These are phyloP conservation scores for Solanum piurae DNA, from an alignment of 257 asterid species.

Conservation along the genomic window DNA sequence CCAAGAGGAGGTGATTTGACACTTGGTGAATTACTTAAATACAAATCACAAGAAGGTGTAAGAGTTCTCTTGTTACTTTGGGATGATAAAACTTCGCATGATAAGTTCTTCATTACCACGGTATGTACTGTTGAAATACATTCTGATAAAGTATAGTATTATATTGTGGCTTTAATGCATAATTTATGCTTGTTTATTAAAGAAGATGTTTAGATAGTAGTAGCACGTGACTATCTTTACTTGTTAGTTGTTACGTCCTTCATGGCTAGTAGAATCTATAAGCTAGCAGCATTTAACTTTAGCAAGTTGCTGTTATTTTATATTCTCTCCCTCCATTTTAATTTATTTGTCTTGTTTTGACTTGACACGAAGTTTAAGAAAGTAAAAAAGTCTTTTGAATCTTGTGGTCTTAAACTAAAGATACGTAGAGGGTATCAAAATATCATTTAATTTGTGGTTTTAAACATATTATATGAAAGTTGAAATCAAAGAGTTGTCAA, in stretches of 20 bases:
- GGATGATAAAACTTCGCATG: conserved; percentile 94
- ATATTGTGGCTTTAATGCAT: neutral
- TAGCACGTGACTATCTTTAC: neutral
- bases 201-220: neutral
- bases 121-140: conserved; percentile 20
- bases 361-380: neutral
- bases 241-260: neutral
- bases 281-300: neutral
- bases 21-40: conserved; percentile 83
- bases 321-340: rapidly evolving
- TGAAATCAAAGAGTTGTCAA: neutral
- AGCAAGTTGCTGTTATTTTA: neutral
- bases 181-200: neutral
- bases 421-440: neutral
- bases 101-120: conserved; percentile 51
- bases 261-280: neutral
- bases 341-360: neutral
- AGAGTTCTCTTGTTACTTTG: conserved; percentile 74
- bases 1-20: conserved; percentile 84
- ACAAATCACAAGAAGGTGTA: conserved; percentile 89
- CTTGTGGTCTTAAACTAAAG: too few relatives aligned
- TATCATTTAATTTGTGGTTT: neutral
- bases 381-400: neutral
- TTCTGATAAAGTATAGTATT: neutral
- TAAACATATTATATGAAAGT: too few relatives aligned